phyloP scores from a whole-genome alignment of 2,329 filamentous ascomycete genomes.

The Stemphylium vesicarium region DNA sequence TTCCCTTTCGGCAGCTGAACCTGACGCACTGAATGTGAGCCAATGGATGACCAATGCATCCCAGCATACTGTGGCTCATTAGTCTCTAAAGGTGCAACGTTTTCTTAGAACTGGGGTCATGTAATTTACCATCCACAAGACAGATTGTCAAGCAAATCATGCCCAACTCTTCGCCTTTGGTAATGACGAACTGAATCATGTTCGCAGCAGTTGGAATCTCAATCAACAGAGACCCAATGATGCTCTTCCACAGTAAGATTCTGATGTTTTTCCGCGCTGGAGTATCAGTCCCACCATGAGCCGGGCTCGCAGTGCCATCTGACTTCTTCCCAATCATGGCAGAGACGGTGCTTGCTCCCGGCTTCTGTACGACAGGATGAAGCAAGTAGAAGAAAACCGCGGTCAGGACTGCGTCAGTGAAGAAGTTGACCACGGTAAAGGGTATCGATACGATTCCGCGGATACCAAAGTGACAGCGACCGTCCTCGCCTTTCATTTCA shows the following conservation, averaged over 20 bases:
- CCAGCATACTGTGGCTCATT: slow-evolving; percentile 20
- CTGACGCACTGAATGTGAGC: slow-evolving; percentile 25
- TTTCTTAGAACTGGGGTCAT: background rate
- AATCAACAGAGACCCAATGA: slow-evolving; percentile 42
- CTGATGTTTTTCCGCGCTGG: slow-evolving; percentile 27
- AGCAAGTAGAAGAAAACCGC: slow-evolving; percentile 47
- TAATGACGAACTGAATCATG: slow-evolving; percentile 42
- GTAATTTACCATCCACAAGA: slow-evolving; percentile 44
- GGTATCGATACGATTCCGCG: slow-evolving; percentile 43
- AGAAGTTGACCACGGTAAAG: slow-evolving; percentile 43
- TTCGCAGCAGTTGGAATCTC: slow-evolving; percentile 48
- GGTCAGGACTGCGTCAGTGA: slow-evolving; percentile 45
- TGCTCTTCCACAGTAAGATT: slow-evolving; percentile 35
- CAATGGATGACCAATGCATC: slow-evolving; percentile 27
- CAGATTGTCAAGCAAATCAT: slow-evolving; percentile 50
- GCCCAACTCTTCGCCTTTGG: slow-evolving; percentile 41
- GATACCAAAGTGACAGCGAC: slow-evolving; percentile 48
- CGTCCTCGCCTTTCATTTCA: slow-evolving; percentile 31
- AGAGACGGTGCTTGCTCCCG: background rate
- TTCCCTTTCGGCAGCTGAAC: slow-evolving; percentile 11
- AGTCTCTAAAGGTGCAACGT: background rate
- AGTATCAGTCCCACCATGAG: slow-evolving; percentile 8
- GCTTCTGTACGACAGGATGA: slow-evolving; percentile 22
- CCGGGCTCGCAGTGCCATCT: background rate
- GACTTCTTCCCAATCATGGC: background rate